These are phyloP conservation scores for Colletotrichum tabaci DNA, from an alignment of 2,329 filamentous ascomycete species.

Conservation along the genomic window DNA sequence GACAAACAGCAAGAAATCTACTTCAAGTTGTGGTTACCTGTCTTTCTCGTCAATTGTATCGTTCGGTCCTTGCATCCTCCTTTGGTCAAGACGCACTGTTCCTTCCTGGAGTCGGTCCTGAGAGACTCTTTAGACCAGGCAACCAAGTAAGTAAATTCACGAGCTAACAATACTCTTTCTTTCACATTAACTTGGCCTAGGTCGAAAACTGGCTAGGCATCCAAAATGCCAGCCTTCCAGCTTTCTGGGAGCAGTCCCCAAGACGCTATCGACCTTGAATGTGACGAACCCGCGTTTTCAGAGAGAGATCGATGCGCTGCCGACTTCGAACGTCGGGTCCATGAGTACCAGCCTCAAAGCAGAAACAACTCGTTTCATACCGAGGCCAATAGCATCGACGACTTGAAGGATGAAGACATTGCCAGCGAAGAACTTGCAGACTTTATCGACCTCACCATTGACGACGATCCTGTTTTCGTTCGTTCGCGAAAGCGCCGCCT, in stretches of 20 bases:
- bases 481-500: slow-evolving; percentile 6
- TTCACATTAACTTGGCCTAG: not conserved
- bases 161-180: not conserved
- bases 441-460: slow-evolving; percentile 54
- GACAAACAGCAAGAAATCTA: not conserved
- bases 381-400: slow-evolving; percentile 22
- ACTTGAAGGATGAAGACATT: slow-evolving; percentile 36
- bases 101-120: not conserved
- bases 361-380: not conserved
- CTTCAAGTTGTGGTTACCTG: not conserved
- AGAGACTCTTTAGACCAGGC: not conserved
- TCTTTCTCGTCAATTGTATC: not conserved
- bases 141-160: not conserved
- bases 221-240: not conserved
- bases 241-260: slow-evolving; percentile 7
- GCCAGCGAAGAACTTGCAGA: slow-evolving; percentile 44
- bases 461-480: slow-evolving; percentile 40
- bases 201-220: no score
- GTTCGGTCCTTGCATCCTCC: not conserved
- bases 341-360: slow-evolving; percentile 5
- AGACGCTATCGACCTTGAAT: slow-evolving; percentile 16
- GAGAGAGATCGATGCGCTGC: slow-evolving; percentile 5
- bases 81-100: not conserved
- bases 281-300: not conserved
- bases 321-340: slow-evolving; percentile 10